Base-by-base conservation (phyloP, 345 rosid genomes). In the Corchorus olitorius region DNA sequence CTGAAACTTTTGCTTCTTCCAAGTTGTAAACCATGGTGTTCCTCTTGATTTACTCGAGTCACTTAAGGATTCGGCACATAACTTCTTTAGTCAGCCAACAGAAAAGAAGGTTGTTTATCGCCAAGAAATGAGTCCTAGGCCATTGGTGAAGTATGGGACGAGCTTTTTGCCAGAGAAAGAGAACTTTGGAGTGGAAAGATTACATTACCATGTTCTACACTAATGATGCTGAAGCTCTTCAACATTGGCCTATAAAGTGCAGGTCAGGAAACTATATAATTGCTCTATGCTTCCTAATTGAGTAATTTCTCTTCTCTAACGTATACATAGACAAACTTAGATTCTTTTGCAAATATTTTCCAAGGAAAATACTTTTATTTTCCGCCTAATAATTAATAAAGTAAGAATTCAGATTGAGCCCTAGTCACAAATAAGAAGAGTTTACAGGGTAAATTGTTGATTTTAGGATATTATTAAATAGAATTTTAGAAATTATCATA, bases 111-210 rank as follows among this genome's bases (percentile, higher is more conserved):
- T 87, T 4, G 63, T 79, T 35, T 88, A 87, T 56, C 74, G 76
- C 33, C 75, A 82, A 71, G 89, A 80, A 45, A 79, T 45, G 72
- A 87, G 88, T 49, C 88, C 91, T 17, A 87, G 79, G 77, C 86
- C 83, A 16, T 66, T 81, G 65, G 91, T 89, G 39, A 89, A 79
- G 77, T 88, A 84, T 43, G 84, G 87, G 14, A 86, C 93, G 0
- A 89, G 93, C 74, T 87, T 89, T 61, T 83, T 78, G 58, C 91
- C 93, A 0, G 88, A 85, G 65, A 88, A 87, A 71, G 89, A 89
- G 83, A 82, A 88, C 89, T 6, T 76, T 89, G 76, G 93, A 89
- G 78, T 89, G 91, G 93, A 89, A 89, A 54, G 93, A 87, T 70
- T 89, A 89, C 60, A 66, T 89, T 70, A 86, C 84, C 76, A 83